phyloP scores from a whole-genome alignment of 768 basidiomycete genomes.

The Boletus coccyginus region DNA sequence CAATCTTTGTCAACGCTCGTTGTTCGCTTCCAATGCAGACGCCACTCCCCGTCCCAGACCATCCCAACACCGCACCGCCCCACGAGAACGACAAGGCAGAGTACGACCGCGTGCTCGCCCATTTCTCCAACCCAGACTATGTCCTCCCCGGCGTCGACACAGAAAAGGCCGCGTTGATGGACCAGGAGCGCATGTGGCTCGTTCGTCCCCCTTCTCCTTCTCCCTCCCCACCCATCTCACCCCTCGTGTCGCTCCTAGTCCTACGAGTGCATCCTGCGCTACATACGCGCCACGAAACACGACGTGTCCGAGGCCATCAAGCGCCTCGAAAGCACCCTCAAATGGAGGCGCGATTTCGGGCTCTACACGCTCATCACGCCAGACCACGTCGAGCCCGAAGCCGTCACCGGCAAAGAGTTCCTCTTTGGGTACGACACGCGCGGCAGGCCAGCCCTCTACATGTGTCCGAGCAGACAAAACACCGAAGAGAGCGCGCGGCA shows the following conservation, averaged over 20 bases:
- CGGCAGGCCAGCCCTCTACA: conserved; percentile 67
- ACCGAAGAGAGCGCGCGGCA: conserved; percentile 67
- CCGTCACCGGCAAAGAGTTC: conserved; percentile 79
- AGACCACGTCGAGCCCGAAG: conserved; percentile 71
- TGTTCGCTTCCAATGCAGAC: conserved; percentile 9
- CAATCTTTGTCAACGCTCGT: too few species aligned
- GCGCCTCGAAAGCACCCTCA: conserved; percentile 68
- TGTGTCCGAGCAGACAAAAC: conserved; percentile 72
- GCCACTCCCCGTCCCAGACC: conserved; percentile 25
- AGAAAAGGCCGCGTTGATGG: conserved; percentile 46
- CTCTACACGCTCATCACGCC: conserved; percentile 61
- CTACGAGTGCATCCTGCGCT: conserved; percentile 73
- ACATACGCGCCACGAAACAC: conserved; percentile 79
- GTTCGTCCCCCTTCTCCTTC: conserved; percentile 32
- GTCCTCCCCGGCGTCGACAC: conserved; percentile 44
- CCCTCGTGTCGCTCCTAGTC: conserved; percentile 31
- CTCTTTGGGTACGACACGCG: conserved; percentile 70
- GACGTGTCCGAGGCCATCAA: conserved; percentile 53
- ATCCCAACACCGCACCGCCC: conserved; percentile 32
- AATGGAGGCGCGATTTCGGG: conserved; percentile 80
- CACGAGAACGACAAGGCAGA: conserved; percentile 38
- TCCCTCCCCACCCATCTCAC: background rate
- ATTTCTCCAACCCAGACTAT: conserved; percentile 56
- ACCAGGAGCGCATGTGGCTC: conserved; percentile 78
- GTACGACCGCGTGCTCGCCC: conserved; percentile 53